Evolutionary conservation across 805 yeast genomes (phyloP).

Genomic region (Gaillardinia entomophila): DNA sequence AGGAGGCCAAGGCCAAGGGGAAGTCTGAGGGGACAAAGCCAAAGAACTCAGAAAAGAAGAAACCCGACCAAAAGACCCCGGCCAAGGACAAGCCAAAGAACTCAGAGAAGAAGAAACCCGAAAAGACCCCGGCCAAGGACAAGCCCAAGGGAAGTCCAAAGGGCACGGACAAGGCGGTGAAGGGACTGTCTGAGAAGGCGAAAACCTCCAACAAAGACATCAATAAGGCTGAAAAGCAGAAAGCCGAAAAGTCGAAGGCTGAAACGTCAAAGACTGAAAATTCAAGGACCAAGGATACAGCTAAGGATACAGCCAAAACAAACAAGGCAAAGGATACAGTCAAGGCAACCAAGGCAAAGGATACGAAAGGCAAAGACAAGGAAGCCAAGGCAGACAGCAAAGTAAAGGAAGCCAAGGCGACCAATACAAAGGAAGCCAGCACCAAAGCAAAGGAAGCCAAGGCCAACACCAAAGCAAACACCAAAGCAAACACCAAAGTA

Average conservation of each 20-base stretch:
- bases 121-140: neutral
- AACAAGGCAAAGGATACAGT: too few relatives aligned
- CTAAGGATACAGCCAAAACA: too few relatives aligned
- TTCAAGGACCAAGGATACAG: too few relatives aligned
- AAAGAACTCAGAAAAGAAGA: neutral
- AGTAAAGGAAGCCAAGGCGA: neutral
- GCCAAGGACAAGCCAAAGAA: neutral
- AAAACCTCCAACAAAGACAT: too few relatives aligned
- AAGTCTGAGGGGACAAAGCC: neutral
- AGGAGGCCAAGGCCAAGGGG: neutral
- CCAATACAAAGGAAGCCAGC: slow-evolving; percentile 2
- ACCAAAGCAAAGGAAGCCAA: too few relatives aligned
- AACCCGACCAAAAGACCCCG: neutral
- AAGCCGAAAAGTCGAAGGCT: neutral
- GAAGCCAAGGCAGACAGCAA: slow-evolving; percentile 1
- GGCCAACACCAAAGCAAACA: too few relatives aligned
- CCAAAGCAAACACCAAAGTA: too few relatives aligned
- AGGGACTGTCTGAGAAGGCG: too few relatives aligned
- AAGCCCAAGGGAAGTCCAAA: too few relatives aligned
- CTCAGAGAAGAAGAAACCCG: neutral
- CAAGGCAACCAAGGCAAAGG: slow-evolving; percentile 19
- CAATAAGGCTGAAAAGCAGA: neutral
- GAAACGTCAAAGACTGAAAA: too few relatives aligned
- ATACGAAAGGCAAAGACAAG: slow-evolving; percentile 2
- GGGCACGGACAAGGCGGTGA: too few relatives aligned